Evolutionary conservation across 306 rosid species (phyloP), one percentile per base, ranked within the genome.

Genomic region (Inga laurina): DNA sequence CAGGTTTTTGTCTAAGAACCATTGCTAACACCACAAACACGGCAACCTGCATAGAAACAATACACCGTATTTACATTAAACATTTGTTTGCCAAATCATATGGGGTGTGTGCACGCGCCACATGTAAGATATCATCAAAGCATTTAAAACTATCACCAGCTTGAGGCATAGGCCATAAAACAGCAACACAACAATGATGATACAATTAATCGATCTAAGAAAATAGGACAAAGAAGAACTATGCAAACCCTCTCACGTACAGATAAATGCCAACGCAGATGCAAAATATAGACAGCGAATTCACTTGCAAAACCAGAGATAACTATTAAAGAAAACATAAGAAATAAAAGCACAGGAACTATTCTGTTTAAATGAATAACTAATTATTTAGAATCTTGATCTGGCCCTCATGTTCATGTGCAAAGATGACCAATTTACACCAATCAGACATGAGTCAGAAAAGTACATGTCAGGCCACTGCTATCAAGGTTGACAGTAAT

Each of bases 11-110:
- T 75, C 86, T 74, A 45, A 86, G 82, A 51, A 80, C 83, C 89
- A 88, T 81, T 3, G 91, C 89, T 82, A 88, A 66, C 62, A 84
- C 91, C 84, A 75, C 77, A 86, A 88, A 88, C 59, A 88, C 75
- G 81, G 91, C 89, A 72, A 86, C 91, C 91, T 88, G 83, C 82
- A 88, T 65, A 69, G 52, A 82, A 62, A 68, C 39, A 15, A 62
- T 65, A 45, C 56, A 71, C 66, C 32, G 52, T 30, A 54, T 81
- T 78, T 32, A 73, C 46, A 80, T 43, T 73, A 56, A 32, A 27
- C 49, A 77, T 15, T n/a, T 39, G 24, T 39, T 78, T 67, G 21
- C 57, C 77, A 27, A 34, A 75, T 37, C 45, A 49, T 67, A 65
- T 71, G 45, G 77, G 15, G 52, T 46, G 52, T 46, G 52, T 19